Base-by-base conservation (phyloP, 129 eudicot genomes). In the Flaveria robusta region DNA sequence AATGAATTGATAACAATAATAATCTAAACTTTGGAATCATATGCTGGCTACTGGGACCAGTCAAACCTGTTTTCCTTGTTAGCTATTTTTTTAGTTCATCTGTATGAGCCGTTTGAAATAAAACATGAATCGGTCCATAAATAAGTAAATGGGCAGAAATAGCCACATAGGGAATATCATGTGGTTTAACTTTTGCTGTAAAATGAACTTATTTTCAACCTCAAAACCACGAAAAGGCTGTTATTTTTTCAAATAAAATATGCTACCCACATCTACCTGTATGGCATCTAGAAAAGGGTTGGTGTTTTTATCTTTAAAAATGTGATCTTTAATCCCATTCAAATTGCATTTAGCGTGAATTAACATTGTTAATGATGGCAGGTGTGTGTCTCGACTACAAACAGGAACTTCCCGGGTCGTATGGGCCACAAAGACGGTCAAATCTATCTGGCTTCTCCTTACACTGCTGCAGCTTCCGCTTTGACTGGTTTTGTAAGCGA, bases 401-500 rank as follows among this genome's bases (percentile, higher is more conserved):
- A 95, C 37, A 85, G 99, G 85, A 95, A 95, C 79, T 95, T 95
- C 76, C 99, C 99, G 0, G 99, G 99, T 29, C 78, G 99, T 46
- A 95, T 95, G 99, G 99, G 99, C 3, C 89, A 95, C 91, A 95
- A 91, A 85, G 97, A 95, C 66, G 99, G 99, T 76, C 94, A 95
- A 77, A 88, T 95, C 13, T 95, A 91, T 79, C 76, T 95, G 20
- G 99, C 99, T 10, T 95, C 99, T 79, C 99, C 99, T 2, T 95
- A 91, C 81, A 95, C 99, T 47, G 99, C 99, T 69, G 97, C 97
- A 37, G 99, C 97, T 46, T 95, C 99, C 9, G 97, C 99, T 24
- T 83, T 95, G 85, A 95, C 99, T 15, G 97, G 99, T 22, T 91
- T 75, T 66, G 99, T 95, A 34, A 89, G 97, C 24, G 97, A 95